A percentile compares a stretch with the other conserved stretches of the same genome.
These are phyloP conservation scores for Colletotrichum camelliae DNA, from an alignment of 2,329 filamentous ascomycete genomes.

Conservation along the genomic window DNA sequence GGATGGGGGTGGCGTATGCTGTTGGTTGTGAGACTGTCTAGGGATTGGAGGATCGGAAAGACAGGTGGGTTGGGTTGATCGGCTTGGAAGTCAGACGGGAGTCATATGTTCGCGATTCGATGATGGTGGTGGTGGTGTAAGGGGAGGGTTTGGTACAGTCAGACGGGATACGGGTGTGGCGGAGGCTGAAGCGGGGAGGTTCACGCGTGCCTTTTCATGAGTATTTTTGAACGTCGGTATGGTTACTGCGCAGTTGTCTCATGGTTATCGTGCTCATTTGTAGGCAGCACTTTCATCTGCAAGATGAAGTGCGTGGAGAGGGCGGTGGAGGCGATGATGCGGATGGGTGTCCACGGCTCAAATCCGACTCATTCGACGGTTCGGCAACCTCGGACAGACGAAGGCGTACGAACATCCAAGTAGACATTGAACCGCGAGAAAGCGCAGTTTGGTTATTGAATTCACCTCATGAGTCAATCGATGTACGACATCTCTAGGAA, in stretches of 20 bases:
- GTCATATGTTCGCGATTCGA: neutral
- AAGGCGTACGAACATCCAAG: neutral
- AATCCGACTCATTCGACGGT: neutral
- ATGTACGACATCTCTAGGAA: neutral
- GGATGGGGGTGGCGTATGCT: neutral
- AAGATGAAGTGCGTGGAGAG: neutral
- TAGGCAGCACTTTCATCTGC: neutral
- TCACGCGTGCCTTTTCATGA: neutral
- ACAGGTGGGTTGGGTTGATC: neutral
- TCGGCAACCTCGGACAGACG: neutral
- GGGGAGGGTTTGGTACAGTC: neutral
- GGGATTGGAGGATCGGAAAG: neutral
- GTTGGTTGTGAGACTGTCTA: neutral
- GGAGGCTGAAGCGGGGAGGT: neutral
- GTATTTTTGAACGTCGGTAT: neutral
- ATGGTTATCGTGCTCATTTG: neutral
- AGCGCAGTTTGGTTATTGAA: neutral
- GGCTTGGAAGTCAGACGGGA: neutral
- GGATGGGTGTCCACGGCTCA: neutral
- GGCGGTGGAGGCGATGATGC: neutral
- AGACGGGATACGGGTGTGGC: conserved; percentile 1
- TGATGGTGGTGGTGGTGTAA: neutral
- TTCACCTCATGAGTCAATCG: neutral
- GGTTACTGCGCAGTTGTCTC: neutral
- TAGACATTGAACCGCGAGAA: neutral